Percentiles rank a stretch among this genome's conserved stretches.
Evolutionary conservation across 805 yeast species (phyloP).

Genomic region (Lipomyces sp.): DNA sequence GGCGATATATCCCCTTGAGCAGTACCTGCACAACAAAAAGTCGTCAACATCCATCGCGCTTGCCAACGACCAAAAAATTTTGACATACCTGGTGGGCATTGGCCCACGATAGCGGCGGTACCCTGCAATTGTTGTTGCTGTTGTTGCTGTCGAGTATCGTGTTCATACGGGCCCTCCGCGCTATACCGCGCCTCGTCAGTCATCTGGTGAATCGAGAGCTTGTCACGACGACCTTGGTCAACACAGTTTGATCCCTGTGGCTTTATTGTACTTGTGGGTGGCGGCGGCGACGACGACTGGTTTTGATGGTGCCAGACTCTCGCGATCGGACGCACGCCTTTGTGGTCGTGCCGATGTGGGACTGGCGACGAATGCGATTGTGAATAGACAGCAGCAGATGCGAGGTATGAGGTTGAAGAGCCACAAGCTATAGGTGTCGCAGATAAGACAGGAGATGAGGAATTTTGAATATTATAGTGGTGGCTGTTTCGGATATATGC

Average conservation of each 20-base stretch:
- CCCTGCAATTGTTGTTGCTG: slow-evolving; percentile 17
- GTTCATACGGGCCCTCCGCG: background rate
- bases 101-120: slow-evolving; percentile 12
- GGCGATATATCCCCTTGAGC: slow-evolving; percentile 20
- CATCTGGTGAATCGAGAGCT: background rate
- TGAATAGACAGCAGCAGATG: background rate
- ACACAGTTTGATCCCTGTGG: background rate
- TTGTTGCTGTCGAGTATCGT: background rate
- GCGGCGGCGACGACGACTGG: no score
- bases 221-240: background rate
- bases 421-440: no score
- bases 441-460: background rate
- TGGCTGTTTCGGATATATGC: background rate
- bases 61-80: background rate
- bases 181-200: background rate
- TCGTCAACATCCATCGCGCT: background rate
- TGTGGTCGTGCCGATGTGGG: background rate
- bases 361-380: background rate
- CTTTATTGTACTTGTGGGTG: no score
- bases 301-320: background rate
- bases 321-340: background rate
- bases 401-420: background rate
- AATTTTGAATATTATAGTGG: background rate
- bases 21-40: background rate
- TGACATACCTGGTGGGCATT: slow-evolving; percentile 13